Conservation (phyloP, 1,284 basidiomycete species). For the Trichosporon sp. region DNA sequence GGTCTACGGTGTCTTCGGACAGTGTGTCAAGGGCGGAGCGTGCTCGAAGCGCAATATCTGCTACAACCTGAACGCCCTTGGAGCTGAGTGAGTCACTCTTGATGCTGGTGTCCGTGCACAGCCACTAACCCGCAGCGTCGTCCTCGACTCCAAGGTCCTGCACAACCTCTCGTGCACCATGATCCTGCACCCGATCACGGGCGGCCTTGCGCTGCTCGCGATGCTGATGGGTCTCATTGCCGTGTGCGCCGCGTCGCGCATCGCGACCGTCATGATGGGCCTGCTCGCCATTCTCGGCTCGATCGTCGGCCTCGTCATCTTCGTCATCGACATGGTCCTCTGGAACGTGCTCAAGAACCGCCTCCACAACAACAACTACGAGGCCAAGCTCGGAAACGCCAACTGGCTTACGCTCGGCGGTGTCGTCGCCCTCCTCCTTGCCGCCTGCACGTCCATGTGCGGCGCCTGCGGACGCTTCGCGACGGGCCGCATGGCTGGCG, state of each 20-base stretch:
- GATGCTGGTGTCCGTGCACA: too few species aligned
- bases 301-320: slow-evolving; percentile 62
- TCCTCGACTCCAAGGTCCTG: slow-evolving; percentile 55
- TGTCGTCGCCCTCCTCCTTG: slow-evolving; percentile 60
- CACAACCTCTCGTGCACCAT: slow-evolving; percentile 66
- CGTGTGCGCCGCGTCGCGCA: slow-evolving; percentile 60
- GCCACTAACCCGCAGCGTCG: slow-evolving; percentile 19
- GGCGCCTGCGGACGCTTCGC: slow-evolving; percentile 64
- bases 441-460: slow-evolving; percentile 62
- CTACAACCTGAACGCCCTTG: slow-evolving; percentile 33
- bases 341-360: slow-evolving; percentile 65
- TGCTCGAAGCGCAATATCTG: slow-evolving; percentile 34
- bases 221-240: slow-evolving; percentile 64
- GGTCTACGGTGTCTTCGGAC: slow-evolving; percentile 71
- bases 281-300: slow-evolving; percentile 62
- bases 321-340: slow-evolving; percentile 71
- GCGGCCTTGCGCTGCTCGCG: slow-evolving; percentile 65
- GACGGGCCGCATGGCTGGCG: slow-evolving; percentile 45
- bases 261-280: slow-evolving; percentile 69
- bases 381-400: slow-evolving; percentile 44
- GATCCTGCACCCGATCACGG: slow-evolving; percentile 73
- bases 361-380: slow-evolving; percentile 55
- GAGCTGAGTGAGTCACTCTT: slow-evolving; percentile 24
- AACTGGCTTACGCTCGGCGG: slow-evolving; percentile 66
- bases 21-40: slow-evolving; percentile 57